Evolutionary conservation across 345 rosid species (phyloP).

Genomic region (Firmiana major): DNA sequence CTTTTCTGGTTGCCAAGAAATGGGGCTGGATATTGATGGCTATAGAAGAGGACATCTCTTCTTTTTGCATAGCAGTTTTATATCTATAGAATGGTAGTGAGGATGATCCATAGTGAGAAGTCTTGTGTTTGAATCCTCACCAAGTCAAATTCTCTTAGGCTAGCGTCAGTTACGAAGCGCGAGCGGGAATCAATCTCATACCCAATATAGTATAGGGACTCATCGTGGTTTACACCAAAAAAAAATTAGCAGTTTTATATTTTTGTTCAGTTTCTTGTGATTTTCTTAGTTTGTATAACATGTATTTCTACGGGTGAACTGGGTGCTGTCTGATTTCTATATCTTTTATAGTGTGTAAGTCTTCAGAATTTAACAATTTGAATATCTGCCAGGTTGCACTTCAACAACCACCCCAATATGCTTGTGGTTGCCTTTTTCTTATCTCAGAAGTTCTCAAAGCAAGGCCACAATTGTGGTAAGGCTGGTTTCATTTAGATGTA

Average conservation of each 20-base stretch:
- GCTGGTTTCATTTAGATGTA: slow-evolving; percentile 6
- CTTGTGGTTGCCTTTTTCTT: slow-evolving; percentile 93
- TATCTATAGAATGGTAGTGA: no score
- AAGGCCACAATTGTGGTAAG: slow-evolving; percentile 79
- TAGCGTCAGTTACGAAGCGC: no score
- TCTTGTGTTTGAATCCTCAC: no score
- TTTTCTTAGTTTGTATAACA: neutral
- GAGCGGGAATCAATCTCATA: no score
- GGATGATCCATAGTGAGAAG: no score
- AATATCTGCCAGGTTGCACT: slow-evolving; percentile 63
- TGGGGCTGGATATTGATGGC: neutral
- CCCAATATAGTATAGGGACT: no score
- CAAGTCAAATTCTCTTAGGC: no score
- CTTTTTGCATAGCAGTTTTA: neutral
- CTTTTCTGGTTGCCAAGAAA: neutral
- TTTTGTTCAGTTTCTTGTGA: neutral
- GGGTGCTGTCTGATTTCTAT: neutral
- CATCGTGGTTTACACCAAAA: no score
- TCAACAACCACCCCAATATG: slow-evolving; percentile 91
- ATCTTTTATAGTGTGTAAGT: neutral
- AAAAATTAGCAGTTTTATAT: neutral
- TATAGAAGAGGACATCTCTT: neutral
- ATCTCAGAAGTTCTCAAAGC: slow-evolving; percentile 92
- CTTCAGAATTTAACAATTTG: slow-evolving; percentile 17
- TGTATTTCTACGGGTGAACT: neutral